Conservation (phyloP, 73 alveolate genomes). For the Paramecium caudatum region DNA sequence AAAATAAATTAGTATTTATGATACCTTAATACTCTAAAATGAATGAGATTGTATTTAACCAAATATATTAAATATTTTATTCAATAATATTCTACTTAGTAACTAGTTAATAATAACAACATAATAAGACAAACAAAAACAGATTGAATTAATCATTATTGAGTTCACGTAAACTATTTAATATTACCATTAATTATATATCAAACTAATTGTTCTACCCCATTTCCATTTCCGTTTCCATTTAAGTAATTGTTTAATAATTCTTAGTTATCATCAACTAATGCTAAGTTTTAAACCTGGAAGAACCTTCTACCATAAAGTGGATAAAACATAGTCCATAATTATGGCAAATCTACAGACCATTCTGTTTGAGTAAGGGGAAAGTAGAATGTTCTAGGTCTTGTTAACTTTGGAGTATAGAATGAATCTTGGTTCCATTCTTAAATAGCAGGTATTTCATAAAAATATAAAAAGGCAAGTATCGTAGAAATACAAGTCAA, state of each 20-base stretch:
- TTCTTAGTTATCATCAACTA: conserved; percentile 35
- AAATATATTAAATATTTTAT: no score
- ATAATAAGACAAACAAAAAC: no score
- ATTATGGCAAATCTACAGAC: conserved; percentile 69
- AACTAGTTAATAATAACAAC: no score
- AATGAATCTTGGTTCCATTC: conserved; percentile 63
- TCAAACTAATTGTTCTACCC: no score
- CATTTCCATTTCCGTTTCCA: no score
- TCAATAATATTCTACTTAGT: no score
- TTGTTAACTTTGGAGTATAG: conserved; percentile 70
- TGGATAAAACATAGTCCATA: conserved; percentile 79
- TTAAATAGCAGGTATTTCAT: conserved; percentile 73
- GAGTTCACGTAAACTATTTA: no score
- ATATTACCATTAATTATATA: no score
- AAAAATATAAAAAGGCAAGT: conserved; percentile 29
- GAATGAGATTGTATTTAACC: no score
- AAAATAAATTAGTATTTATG: no score
- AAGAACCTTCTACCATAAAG: conserved; percentile 68
- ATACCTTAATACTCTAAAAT: no score
- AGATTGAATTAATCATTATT: no score
- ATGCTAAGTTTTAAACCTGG: conserved; percentile 35
- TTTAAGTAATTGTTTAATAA: neutral
- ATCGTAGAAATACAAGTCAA: neutral
- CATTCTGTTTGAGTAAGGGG: conserved; percentile 69
- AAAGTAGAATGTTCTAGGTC: conserved; percentile 64